Conservation (phyloP, 768 basidiomycete species). For the Naganishia kalamii region DNA sequence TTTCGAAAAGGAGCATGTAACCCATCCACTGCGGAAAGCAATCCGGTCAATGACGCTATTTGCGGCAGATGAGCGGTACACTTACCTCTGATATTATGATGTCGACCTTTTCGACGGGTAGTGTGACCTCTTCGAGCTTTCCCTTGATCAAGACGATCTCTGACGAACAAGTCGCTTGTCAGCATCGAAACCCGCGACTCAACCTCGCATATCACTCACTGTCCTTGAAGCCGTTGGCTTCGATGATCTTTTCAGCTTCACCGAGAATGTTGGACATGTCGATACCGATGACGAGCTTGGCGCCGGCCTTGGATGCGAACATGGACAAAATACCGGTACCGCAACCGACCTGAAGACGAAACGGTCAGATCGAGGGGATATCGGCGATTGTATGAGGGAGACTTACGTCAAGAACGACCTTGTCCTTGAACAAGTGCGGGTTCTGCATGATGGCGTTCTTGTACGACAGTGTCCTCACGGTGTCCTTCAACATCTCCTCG, state of each 20-base stretch:
- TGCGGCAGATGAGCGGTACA: not conserved
- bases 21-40: conserved; percentile 73
- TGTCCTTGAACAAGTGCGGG: conserved; percentile 86
- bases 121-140: conserved; percentile 85
- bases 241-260: conserved; percentile 93
- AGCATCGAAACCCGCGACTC: not conserved
- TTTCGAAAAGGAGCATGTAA: conserved; percentile 97
- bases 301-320: conserved; percentile 96
- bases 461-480: conserved; percentile 90
- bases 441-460: conserved; percentile 91
- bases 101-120: conserved; percentile 87
- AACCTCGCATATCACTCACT: conserved; percentile 54
- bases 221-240: conserved; percentile 92
- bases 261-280: conserved; percentile 99
- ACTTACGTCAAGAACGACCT: conserved; percentile 73
- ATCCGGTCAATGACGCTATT: not conserved
- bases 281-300: conserved; percentile 89
- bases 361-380: not conserved
- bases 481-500: conserved; percentile 99
- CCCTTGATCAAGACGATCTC: conserved; percentile 94
- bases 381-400: conserved; percentile 11
- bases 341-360: conserved; percentile 64
- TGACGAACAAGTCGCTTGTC: conserved; percentile 39
- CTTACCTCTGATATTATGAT: conserved; percentile 88
- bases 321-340: conserved; percentile 97